Conservation (phyloP, 2,329 filamentous ascomycete species). For the Aschersonia sp. region DNA sequence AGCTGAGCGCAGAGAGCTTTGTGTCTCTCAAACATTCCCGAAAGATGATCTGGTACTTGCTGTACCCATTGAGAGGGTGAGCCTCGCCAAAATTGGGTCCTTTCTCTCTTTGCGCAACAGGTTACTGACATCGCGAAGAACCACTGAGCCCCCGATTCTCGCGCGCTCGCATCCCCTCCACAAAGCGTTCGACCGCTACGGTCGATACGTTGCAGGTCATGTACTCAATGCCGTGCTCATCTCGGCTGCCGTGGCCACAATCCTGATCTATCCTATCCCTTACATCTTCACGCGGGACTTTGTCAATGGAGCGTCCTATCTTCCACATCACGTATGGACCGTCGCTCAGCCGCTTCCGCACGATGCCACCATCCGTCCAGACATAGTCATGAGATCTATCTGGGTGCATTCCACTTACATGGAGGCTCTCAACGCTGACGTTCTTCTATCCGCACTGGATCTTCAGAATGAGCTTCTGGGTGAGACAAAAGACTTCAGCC, state of each 20-base stretch:
- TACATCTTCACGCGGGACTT: conserved; percentile 63
- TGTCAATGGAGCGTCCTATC: conserved; percentile 53
- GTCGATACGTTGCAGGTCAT: conserved; percentile 55
- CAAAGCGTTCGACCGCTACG: conserved; percentile 51
- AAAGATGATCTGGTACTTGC: conserved; percentile 4
- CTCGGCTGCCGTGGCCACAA: conserved; percentile 55
- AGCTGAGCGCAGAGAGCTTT: neutral
- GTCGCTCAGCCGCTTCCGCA: conserved; percentile 50
- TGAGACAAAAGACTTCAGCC: conserved; percentile 39
- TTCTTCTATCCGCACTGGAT: conserved; percentile 51
- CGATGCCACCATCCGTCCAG: conserved; percentile 34
- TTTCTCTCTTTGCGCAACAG: neutral
- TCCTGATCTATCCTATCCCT: conserved; percentile 60
- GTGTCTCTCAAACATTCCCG: neutral
- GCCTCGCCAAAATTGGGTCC: neutral
- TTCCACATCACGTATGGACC: conserved; percentile 73
- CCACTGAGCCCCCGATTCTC: conserved; percentile 58
- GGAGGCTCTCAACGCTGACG: conserved; percentile 51
- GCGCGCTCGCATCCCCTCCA: conserved; percentile 51
- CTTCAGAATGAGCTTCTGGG: conserved; percentile 59
- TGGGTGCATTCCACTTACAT: conserved; percentile 77
- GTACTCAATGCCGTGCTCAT: conserved; percentile 61
- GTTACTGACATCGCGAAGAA: conserved; percentile 30
- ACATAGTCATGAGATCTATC: conserved; percentile 70
- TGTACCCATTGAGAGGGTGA: conserved; percentile 6